phyloP scores from a whole-genome alignment of 1,284 basidiomycete genomes.

The Heterobasidion annosum region DNA sequence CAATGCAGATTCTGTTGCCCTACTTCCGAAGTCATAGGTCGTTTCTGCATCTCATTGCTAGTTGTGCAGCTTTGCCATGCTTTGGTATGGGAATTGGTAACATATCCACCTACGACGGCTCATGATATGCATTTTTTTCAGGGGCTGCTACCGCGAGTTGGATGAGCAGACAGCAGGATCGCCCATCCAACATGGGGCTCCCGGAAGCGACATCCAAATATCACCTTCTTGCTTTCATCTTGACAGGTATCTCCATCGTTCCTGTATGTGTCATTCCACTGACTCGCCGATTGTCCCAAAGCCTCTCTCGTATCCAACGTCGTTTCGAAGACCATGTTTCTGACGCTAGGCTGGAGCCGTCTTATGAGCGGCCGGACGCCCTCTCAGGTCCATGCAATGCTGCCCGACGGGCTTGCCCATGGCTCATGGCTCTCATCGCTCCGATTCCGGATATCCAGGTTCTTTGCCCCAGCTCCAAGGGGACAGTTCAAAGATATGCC shows the following conservation, averaged over 20 bases:
- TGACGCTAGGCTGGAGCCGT: too few species aligned
- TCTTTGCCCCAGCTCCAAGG: constrained; percentile 31
- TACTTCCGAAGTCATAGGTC: constrained; percentile 40
- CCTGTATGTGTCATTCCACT: background rate
- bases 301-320: constrained; percentile 65
- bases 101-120: too few species aligned
- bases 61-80: constrained; percentile 61
- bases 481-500: constrained; percentile 21
- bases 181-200: background rate
- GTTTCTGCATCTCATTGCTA: constrained; percentile 54
- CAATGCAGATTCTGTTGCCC: too few species aligned
- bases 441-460: constrained; percentile 38
- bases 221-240: background rate
- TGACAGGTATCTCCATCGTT: background rate
- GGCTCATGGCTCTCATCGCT: too few species aligned
- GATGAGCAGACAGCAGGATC: background rate
- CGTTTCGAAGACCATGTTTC: constrained; percentile 41
- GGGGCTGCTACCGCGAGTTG: background rate
- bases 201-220: background rate
- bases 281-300: constrained; percentile 17
- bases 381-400: too few species aligned
- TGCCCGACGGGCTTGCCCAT: too few species aligned
- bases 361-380: too few species aligned
- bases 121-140: constrained; percentile 7
- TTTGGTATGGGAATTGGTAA: constrained; percentile 39